Percentiles rank a stretch among this genome's conserved stretches.
Evolutionary conservation across 495 filamentous ascomycete species (phyloP).

Genomic region (Xylaria scruposa): DNA sequence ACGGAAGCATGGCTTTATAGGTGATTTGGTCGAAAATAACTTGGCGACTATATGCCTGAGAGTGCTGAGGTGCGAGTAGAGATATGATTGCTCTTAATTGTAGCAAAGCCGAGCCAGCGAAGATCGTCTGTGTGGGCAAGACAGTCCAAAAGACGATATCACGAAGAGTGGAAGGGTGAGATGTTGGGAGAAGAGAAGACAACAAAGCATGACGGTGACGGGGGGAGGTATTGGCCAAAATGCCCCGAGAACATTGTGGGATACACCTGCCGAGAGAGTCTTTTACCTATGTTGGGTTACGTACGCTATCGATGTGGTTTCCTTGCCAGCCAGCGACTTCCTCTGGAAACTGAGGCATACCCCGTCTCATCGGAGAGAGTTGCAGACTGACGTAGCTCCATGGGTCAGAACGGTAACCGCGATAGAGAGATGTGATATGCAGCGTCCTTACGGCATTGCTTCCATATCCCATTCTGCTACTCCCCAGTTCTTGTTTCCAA

Average conservation of each 20-base stretch:
- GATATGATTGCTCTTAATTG: background rate
- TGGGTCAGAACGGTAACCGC: background rate
- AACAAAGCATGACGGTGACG: constrained; percentile 3
- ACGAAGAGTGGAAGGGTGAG: background rate
- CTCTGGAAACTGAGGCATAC: background rate
- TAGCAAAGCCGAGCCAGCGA: background rate
- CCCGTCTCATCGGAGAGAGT: background rate
- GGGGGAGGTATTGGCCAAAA: background rate
- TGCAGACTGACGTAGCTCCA: background rate
- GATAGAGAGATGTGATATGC: background rate
- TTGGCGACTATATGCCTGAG: background rate
- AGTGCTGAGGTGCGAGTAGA: background rate
- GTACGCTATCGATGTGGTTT: background rate
- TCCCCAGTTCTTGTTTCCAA: background rate
- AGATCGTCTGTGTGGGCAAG: background rate
- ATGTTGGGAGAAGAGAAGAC: constrained; percentile 7
- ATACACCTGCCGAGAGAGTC: background rate
- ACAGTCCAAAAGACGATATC: constrained; percentile 8
- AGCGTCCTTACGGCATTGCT: background rate
- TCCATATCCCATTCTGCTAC: background rate
- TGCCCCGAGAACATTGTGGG: background rate
- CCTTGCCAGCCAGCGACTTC: background rate
- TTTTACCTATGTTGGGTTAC: too few species aligned
- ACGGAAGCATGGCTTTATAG: background rate
- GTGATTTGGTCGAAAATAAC: background rate